Base-by-base conservation (phyloP, 1,284 basidiomycete species). In the Leccinum subrobustum region DNA sequence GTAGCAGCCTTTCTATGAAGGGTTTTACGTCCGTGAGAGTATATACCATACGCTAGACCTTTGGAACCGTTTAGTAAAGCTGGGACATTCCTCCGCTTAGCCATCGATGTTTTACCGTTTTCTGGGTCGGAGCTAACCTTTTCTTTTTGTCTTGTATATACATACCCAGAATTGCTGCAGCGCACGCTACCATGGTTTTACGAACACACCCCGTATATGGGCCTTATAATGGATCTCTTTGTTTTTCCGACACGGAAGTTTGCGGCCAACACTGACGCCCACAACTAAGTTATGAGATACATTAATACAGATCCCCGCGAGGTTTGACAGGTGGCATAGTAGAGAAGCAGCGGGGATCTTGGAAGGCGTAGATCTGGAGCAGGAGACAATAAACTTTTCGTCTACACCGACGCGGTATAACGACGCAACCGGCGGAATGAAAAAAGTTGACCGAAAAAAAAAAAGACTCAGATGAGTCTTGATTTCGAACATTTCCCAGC, bases 341-440 rank as follows among this genome's bases (percentile, higher is more conserved):
- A 47, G 44, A 12, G 16, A 3, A 58, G 23, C 2, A 60, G 29
- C 71, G 70, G 69, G 68, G 68, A 66, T 70, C 68, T 71, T 59
- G 5, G 53, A 9, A 54, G 9, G 25, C 29, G 14, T 54, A 35
- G 67, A 72, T 69, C 68, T 63, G 7, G 33, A n/a, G 18, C 20
- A 56, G 52, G 52, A 25, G 20, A 35, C 39, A 53, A 63, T 57
- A 66, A 68, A 31, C 61, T 64, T 54, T 56, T 52, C 59, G 48
- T 50, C 58, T 25, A 16, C 16, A 25, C 25, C 14, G 3, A 50
- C 47, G 12, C 14, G 14, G 9, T 25, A 25, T 25, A 50, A 50
- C 20, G 14, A 47, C 2, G 20, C 18, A 12, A 47, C 20, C 18
- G 27, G 23, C 44, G 27, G 23, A 50, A 44, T 53, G 44, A 51